phyloP scores from a whole-genome alignment of 495 filamentous ascomycete genomes.

The Xylaria grammica region DNA sequence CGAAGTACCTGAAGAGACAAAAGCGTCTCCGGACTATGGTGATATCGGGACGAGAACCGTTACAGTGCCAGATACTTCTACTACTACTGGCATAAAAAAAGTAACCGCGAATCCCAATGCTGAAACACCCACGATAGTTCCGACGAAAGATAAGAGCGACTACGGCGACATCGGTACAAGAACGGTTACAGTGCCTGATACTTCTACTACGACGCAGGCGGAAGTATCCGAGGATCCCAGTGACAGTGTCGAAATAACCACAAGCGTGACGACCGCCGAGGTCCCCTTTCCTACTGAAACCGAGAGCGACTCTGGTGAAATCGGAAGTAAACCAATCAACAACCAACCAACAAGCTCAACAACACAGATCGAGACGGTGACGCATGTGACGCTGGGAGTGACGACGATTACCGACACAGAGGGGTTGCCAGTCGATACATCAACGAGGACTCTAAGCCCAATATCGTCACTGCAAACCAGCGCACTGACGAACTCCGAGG shows the following conservation, averaged over 20 bases:
- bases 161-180: neutral
- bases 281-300: neutral
- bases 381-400: conserved; percentile 29
- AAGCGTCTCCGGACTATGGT: neutral
- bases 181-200: neutral
- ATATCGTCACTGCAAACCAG: conserved; percentile 34
- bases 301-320: neutral
- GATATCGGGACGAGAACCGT: conserved; percentile 23
- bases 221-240: neutral
- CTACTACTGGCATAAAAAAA: neutral
- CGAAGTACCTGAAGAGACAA: neutral
- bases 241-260: neutral
- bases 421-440: conserved; percentile 29
- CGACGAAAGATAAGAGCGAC: conserved; percentile 2
- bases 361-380: conserved; percentile 12
- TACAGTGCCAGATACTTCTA: neutral
- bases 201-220: neutral
- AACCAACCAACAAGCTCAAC: neutral
- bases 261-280: neutral
- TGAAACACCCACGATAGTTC: neutral
- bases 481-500: conserved; percentile 32
- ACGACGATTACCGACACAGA: conserved; percentile 28
- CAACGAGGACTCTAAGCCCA: conserved; percentile 31
- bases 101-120: neutral
- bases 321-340: conserved; percentile 20